Evolutionary conservation across 148 eudicot genomes (phyloP).

Genomic region (Nyssa sinensis): DNA sequence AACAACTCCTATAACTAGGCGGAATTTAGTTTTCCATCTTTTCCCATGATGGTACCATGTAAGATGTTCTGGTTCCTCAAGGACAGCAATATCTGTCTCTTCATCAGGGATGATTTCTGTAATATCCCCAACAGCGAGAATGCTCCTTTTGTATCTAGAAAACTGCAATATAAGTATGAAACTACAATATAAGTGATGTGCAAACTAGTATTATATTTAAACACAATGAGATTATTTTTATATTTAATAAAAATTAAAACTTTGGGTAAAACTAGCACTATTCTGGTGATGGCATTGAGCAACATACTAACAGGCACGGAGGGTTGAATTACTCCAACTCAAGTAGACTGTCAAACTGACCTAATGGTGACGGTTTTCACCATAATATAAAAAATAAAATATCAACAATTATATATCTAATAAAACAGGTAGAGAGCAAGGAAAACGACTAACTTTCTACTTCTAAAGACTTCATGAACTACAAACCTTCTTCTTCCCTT

Average conservation of each 20-base stretch:
- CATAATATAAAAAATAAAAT: too few relatives aligned
- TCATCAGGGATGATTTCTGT: conserved; percentile 79
- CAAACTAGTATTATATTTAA: neutral
- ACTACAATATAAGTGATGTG: neutral
- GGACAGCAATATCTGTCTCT: conserved; percentile 92
- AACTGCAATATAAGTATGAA: conserved; percentile 47
- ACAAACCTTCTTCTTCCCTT: too few relatives aligned
- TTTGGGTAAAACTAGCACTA: too few relatives aligned
- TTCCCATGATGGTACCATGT: conserved; percentile 99
- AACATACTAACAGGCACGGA: too few relatives aligned
- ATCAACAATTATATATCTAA: too few relatives aligned
- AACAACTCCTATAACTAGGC: conserved; percentile 76
- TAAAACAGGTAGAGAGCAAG: too few relatives aligned
- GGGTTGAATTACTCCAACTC: too few relatives aligned
- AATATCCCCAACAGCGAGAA: conserved; percentile 90
- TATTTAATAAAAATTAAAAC: neutral
- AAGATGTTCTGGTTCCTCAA: conserved; percentile 99
- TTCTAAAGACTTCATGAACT: too few relatives aligned
- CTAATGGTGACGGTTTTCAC: too few relatives aligned
- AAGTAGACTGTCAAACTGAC: too few relatives aligned
- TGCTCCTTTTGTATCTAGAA: conserved; percentile 78
- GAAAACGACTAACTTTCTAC: too few relatives aligned
- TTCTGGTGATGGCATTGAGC: neutral
- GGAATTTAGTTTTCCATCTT: conserved; percentile 88
- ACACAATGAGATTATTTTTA: too few relatives aligned